Conservation (phyloP, 2,329 filamentous ascomycete genomes). For the Diaporthe helianthi region DNA sequence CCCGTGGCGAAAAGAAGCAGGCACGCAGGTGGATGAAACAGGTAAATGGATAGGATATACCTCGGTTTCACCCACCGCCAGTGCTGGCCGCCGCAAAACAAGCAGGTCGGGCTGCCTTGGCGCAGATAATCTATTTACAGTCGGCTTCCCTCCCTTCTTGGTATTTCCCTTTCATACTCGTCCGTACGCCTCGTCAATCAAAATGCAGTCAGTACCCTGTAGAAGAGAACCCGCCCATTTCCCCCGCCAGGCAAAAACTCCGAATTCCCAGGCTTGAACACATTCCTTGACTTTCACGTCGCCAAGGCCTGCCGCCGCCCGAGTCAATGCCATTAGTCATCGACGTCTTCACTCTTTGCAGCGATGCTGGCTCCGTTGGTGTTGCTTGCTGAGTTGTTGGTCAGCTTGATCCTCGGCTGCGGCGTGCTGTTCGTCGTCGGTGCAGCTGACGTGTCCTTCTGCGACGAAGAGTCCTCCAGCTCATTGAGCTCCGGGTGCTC, state of each 20-base stretch:
- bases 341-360: conserved; percentile 33
- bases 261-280: conserved; percentile 18
- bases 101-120: conserved; percentile 2
- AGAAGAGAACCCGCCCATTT: conserved; percentile 10
- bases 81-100: background rate
- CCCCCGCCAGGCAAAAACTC: conserved; percentile 26
- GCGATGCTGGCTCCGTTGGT: conserved; percentile 32
- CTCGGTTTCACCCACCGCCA: conserved; percentile 2
- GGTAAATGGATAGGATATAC: conserved; percentile 8
- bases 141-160: conserved; percentile 28
- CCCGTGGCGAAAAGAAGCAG: background rate
- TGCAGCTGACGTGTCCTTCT: conserved; percentile 51
- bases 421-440: conserved; percentile 71
- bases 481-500: conserved; percentile 63
- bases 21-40: background rate
- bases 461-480: conserved; percentile 56
- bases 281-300: background rate
- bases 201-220: conserved; percentile 29
- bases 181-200: conserved; percentile 32
- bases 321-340: conserved; percentile 25
- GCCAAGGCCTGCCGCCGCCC: background rate
- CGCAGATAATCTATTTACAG: conserved; percentile 25
- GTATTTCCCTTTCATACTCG: conserved; percentile 33
- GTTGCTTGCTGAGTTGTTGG: conserved; percentile 48
- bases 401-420: conserved; percentile 76